Evolutionary conservation across 2,329 filamentous ascomycete genomes (phyloP).

Genomic region (Pleoardoris graminearum): DNA sequence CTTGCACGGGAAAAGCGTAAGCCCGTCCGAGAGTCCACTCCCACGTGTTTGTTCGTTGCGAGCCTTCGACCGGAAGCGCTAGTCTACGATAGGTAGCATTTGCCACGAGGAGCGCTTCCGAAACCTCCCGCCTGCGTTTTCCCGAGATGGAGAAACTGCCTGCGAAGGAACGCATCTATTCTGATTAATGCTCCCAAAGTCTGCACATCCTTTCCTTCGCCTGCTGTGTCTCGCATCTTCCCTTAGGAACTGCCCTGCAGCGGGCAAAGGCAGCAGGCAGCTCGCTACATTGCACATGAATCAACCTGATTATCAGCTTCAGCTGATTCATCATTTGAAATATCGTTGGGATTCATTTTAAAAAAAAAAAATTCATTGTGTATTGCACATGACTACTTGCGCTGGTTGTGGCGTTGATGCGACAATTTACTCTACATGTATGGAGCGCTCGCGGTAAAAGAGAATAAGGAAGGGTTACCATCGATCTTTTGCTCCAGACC

Average conservation of each 20-base stretch:
- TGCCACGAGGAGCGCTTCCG: background rate
- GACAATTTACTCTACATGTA: background rate
- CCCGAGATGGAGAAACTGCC: background rate
- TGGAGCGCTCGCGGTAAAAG: background rate
- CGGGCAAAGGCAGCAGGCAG: background rate
- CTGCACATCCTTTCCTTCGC: background rate
- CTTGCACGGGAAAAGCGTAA: background rate
- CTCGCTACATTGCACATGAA: background rate
- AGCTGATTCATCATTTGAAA: too few relatives aligned
- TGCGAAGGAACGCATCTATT: too few relatives aligned
- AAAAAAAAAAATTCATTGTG: too few relatives aligned
- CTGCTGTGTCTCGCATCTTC: background rate
- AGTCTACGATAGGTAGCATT: background rate
- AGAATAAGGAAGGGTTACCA: background rate
- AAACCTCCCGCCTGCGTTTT: background rate
- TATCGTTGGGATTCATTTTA: too few relatives aligned
- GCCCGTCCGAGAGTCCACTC: background rate
- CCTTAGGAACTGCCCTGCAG: background rate
- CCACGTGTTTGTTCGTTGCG: background rate
- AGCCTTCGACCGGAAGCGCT: too few relatives aligned
- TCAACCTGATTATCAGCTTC: too few relatives aligned
- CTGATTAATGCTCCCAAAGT: too few relatives aligned
- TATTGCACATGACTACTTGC: too few relatives aligned
- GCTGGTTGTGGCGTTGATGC: background rate
- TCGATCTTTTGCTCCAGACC: constrained; percentile 3